These are phyloP conservation scores for Yamadazyma sp. DNA, from an alignment of 805 yeast species.

Conservation along the genomic window DNA sequence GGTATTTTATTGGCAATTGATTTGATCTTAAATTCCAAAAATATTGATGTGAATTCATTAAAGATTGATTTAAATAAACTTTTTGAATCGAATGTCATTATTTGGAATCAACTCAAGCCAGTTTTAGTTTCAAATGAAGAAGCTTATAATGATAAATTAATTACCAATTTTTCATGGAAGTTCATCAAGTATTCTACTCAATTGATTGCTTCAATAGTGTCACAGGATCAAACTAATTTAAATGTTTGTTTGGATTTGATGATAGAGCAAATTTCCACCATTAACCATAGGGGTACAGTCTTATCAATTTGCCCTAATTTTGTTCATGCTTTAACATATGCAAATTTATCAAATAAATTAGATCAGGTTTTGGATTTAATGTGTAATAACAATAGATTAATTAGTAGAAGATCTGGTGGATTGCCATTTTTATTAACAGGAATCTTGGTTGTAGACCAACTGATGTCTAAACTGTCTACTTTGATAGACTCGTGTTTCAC, in stretches of 20 bases:
- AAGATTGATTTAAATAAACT: background rate
- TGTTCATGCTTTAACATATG: constrained; percentile 19
- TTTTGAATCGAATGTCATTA: background rate
- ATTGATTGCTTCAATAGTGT: constrained; percentile 43
- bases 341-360: constrained; percentile 39
- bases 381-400: constrained; percentile 57
- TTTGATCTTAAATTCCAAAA: constrained; percentile 33
- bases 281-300: constrained; percentile 90
- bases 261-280: constrained; percentile 63
- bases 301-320: constrained; percentile 85
- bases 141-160: constrained; percentile 36
- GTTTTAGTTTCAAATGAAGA: constrained; percentile 23
- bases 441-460: constrained; percentile 37
- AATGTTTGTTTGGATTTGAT: constrained; percentile 50
- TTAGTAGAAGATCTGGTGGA: constrained; percentile 92
- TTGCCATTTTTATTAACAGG: constrained; percentile 78
- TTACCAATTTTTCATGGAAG: constrained; percentile 77
- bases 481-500: background rate
- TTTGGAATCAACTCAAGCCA: constrained; percentile 47
- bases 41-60: background rate
- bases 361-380: constrained; percentile 50
- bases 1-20: constrained; percentile 66
- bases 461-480: constrained; percentile 12
- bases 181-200: constrained; percentile 72
- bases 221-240: too few relatives aligned